A percentile compares a stretch with the other conserved stretches of the same genome.
These are phyloP conservation scores for Whalleya microplaca DNA, from an alignment of 2,329 filamentous ascomycete species.

Conservation along the genomic window DNA sequence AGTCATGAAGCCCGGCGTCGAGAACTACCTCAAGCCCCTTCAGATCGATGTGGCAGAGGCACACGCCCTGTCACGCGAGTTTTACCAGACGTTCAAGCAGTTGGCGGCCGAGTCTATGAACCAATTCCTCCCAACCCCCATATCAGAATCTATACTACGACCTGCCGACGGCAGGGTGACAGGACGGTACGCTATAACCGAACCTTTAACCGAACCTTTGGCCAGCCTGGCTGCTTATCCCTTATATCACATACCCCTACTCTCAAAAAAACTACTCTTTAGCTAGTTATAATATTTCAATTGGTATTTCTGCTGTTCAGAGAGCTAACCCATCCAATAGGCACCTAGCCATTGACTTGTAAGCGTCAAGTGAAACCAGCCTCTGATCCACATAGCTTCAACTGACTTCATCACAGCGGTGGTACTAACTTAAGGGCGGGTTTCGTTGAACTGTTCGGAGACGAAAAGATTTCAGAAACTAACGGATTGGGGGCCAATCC, in stretches of 20 bases:
- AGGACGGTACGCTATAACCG: constrained; percentile 50
- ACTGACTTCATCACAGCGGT: constrained; percentile 48
- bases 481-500: constrained; percentile 13
- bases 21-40: constrained; percentile 56
- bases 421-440: constrained; percentile 71
- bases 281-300: neutral
- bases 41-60: constrained; percentile 51
- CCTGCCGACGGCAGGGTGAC: constrained; percentile 47
- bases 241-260: neutral
- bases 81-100: constrained; percentile 51
- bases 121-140: constrained; percentile 65
- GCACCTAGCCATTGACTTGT: constrained; percentile 69
- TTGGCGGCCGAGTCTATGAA: constrained; percentile 56
- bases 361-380: constrained; percentile 37
- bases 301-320: constrained; percentile 15
- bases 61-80: constrained; percentile 50
- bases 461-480: constrained; percentile 27
- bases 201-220: neutral
- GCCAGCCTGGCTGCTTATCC: no score
- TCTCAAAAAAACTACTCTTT: neutral
- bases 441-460: constrained; percentile 63
- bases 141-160: constrained; percentile 61
- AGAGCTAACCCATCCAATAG: constrained; percentile 41
- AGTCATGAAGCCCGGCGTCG: constrained; percentile 32
- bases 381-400: constrained; percentile 23